Conservation (phyloP, 192 early-diverging fungal species). For the Borealophlyctis nickersoniae region DNA sequence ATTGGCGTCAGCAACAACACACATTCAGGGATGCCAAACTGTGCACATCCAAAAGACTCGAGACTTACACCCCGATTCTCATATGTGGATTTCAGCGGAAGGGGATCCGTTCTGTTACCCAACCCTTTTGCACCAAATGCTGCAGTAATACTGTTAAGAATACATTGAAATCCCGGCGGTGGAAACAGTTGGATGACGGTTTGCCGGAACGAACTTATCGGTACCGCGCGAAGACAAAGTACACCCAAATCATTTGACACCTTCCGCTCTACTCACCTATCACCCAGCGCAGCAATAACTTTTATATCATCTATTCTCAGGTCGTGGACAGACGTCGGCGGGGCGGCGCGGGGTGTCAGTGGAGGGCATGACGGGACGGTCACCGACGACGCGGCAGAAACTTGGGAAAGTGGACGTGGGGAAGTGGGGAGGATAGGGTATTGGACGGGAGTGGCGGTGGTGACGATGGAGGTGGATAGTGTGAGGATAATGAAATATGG, state of each 20-base stretch:
- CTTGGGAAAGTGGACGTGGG: no score
- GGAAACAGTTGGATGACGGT: not conserved
- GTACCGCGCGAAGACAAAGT: no score
- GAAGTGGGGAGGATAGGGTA: no score
- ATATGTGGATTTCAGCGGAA: slow-evolving; percentile 21
- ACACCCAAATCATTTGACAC: no score
- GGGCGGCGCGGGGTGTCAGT: slow-evolving; percentile 33
- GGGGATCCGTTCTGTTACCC: slow-evolving; percentile 13
- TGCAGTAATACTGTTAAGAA: slow-evolving; percentile 51
- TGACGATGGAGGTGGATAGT: no score
- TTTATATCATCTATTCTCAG: slow-evolving; percentile 55
- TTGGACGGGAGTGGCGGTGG: no score
- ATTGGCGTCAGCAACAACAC: not conserved
- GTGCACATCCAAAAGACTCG: no score
- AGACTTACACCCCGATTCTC: slow-evolving; percentile 51
- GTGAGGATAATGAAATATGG: no score
- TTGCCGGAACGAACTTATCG: not conserved
- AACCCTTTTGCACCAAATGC: slow-evolving; percentile 46
- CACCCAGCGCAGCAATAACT: slow-evolving; percentile 53
- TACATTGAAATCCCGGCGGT: no score
- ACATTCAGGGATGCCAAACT: no score
- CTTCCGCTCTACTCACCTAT: slow-evolving; percentile 32
- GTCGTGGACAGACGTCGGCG: slow-evolving; percentile 44
- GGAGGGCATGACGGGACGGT: slow-evolving; percentile 34
- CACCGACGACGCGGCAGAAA: not conserved